These are phyloP conservation scores for Lojkania enalia DNA, from an alignment of 2,329 filamentous ascomycete genomes.

Conservation along the genomic window DNA sequence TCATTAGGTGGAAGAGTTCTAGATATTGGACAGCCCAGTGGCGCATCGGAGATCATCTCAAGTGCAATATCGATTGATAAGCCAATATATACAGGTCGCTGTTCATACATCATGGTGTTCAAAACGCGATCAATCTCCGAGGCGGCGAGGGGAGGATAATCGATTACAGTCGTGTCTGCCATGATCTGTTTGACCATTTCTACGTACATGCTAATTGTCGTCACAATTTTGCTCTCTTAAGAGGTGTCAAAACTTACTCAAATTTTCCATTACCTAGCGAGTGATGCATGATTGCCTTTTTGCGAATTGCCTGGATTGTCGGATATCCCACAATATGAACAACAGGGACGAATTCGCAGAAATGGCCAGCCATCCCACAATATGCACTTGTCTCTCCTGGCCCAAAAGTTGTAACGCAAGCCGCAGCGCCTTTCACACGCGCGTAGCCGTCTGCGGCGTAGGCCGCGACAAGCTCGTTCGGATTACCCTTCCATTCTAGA, in stretches of 20 bases:
- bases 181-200: constrained; percentile 32
- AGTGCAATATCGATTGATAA: constrained; percentile 4
- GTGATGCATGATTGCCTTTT: constrained; percentile 29
- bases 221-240: background rate
- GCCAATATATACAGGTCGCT: constrained; percentile 8
- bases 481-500: constrained; percentile 45
- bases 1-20: constrained; percentile 1
- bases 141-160: constrained; percentile 20
- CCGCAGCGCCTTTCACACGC: constrained; percentile 48
- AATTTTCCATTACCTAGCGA: constrained; percentile 29
- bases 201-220: constrained; percentile 19
- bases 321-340: constrained; percentile 56
- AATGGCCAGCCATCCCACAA: constrained; percentile 72
- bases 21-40: constrained; percentile 1
- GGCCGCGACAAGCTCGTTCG: constrained; percentile 58
- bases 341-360: constrained; percentile 71
- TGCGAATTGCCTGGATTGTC: constrained; percentile 20
- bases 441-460: constrained; percentile 60
- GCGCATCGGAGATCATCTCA: background rate
- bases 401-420: constrained; percentile 74
- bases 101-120: constrained; percentile 16
- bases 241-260: constrained; percentile 7
- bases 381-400: constrained; percentile 68
- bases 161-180: constrained; percentile 23
- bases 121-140: constrained; percentile 31